phyloP scores from a whole-genome alignment of 805 yeast species.

The Kluyveromyces lactis region DNA sequence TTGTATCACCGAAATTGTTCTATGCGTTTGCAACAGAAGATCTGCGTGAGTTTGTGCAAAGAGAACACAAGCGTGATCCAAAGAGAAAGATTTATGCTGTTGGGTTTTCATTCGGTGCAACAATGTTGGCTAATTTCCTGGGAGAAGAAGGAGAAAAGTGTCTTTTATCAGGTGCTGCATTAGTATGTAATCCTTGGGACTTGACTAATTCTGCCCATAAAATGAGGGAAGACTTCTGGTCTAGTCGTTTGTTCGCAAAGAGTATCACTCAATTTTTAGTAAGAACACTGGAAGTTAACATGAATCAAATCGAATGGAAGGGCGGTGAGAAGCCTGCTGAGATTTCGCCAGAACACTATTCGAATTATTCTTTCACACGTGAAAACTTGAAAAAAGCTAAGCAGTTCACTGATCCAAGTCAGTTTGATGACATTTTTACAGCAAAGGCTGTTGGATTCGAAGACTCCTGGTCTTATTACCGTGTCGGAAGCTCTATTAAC shows the following conservation, averaged over 20 bases:
- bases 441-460: slow-evolving; percentile 55
- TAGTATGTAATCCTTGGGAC: slow-evolving; percentile 70
- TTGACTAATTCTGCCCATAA: slow-evolving; percentile 45
- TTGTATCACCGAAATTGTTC: slow-evolving; percentile 60
- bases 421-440: slow-evolving; percentile 58
- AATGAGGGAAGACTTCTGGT: slow-evolving; percentile 32
- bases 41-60: slow-evolving; percentile 47
- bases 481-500: slow-evolving; percentile 55
- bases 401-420: slow-evolving; percentile 35
- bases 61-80: slow-evolving; percentile 46
- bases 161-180: slow-evolving; percentile 48
- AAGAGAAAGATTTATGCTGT: slow-evolving; percentile 53
- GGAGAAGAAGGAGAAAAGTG: slow-evolving; percentile 55
- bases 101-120: slow-evolving; percentile 70
- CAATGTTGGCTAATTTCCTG: slow-evolving; percentile 55
- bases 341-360: slow-evolving; percentile 15
- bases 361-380: slow-evolving; percentile 23
- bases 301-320: slow-evolving; percentile 27
- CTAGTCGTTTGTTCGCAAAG: slow-evolving; percentile 35
- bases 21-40: slow-evolving; percentile 66
- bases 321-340: slow-evolving; percentile 15
- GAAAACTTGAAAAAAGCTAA: slow-evolving; percentile 31
- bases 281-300: slow-evolving; percentile 38
- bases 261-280: slow-evolving; percentile 34
- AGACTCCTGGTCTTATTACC: slow-evolving; percentile 53